A percentile compares a stretch with the other conserved stretches of the same genome.
phyloP scores from a whole-genome alignment of 305 asterid species.

The Ilex paraguariensis region DNA sequence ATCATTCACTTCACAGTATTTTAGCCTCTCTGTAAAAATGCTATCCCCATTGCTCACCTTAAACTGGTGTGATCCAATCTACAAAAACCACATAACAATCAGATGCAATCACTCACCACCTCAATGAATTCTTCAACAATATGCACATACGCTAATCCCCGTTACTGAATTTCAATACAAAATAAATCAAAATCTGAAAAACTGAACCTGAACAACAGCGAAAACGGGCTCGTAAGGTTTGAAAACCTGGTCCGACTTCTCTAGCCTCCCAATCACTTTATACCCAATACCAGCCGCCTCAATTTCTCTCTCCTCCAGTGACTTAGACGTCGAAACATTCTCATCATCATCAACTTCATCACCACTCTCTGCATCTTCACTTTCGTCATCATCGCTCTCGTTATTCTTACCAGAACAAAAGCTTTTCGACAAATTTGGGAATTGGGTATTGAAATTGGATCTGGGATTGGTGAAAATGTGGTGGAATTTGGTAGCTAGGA shows the following conservation, averaged over 20 bases:
- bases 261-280: conserved; percentile 67
- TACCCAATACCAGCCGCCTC: conserved; percentile 89
- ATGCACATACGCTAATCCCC: not conserved
- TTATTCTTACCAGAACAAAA: conserved; percentile 20
- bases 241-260: conserved; percentile 53
- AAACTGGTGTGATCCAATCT: conserved; percentile 98
- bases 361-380: conserved; percentile 25
- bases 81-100: conserved; percentile 2
- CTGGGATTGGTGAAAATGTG: conserved; percentile 1
- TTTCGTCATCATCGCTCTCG: conserved; percentile 19
- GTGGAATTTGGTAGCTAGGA: not conserved
- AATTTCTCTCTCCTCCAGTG: conserved; percentile 52
- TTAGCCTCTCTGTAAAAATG: conserved; percentile 73
- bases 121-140: no score
- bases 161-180: not conserved
- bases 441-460: conserved; percentile 5
- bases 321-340: conserved; percentile 22
- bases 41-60: conserved; percentile 92
- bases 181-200: conserved; percentile 4
- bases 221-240: conserved; percentile 70
- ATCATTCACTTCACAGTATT: conserved; percentile 85
- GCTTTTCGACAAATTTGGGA: conserved; percentile 6
- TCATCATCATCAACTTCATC: conserved; percentile 34
- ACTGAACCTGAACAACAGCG: conserved; percentile 77
- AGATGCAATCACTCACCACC: not conserved